Evolutionary conservation across 345 rosid genomes (phyloP).

Genomic region (Kernera saxatilis): DNA sequence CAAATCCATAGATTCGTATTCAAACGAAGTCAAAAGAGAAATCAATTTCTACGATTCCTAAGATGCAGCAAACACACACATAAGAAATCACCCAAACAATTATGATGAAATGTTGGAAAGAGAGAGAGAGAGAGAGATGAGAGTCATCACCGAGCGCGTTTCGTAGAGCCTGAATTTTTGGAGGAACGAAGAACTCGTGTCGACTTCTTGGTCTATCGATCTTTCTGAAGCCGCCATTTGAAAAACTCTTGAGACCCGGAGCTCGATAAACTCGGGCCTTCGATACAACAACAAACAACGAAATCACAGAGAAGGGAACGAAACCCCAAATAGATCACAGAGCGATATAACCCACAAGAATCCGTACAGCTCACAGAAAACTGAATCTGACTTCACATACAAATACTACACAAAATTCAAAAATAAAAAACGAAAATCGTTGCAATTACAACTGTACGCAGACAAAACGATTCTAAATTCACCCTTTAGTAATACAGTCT

Average conservation of each 20-base stretch:
- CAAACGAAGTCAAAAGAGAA: background rate
- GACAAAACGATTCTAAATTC: background rate
- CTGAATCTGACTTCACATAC: conserved; percentile 20
- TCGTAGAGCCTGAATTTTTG: conserved; percentile 85
- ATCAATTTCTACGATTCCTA: background rate
- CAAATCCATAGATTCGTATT: background rate
- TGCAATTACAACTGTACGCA: conserved; percentile 15
- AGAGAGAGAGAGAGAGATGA: background rate
- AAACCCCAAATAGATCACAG: conserved; percentile 28
- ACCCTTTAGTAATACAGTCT: background rate
- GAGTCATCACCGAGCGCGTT: conserved; percentile 69
- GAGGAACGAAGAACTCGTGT: conserved; percentile 38
- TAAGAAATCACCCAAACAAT: background rate
- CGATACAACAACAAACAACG: background rate
- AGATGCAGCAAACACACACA: background rate
- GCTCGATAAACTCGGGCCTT: conserved; percentile 35
- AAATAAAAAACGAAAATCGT: background rate
- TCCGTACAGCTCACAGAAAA: conserved; percentile 14
- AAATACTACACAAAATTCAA: background rate
- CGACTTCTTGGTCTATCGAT: conserved; percentile 24
- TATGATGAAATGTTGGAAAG: background rate
- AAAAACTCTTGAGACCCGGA: conserved; percentile 29
- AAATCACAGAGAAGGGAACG: background rate
- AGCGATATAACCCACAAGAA: background rate
- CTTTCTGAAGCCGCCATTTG: conserved; percentile 37